Evolutionary conservation across 2,329 filamentous ascomycete genomes (phyloP).

Genomic region (Botrytis fragariae): DNA sequence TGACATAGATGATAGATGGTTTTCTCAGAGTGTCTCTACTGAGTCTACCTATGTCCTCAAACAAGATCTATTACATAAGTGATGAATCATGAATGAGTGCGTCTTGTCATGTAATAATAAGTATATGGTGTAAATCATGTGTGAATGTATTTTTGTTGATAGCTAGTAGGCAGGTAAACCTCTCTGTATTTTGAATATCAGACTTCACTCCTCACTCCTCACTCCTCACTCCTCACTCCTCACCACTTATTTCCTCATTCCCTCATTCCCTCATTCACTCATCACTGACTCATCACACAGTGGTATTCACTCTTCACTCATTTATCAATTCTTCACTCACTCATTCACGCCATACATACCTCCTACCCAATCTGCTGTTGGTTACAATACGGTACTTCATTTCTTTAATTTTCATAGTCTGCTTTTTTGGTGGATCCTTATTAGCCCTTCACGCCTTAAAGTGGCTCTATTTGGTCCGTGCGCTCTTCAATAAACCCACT

Average conservation of each 20-base stretch:
- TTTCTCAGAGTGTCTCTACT: background rate
- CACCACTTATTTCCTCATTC: background rate
- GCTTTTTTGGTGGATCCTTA: background rate
- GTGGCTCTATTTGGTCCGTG: background rate
- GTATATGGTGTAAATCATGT: background rate
- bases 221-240: background rate
- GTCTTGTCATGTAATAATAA: background rate
- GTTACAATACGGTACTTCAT: background rate
- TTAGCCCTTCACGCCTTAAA: background rate
- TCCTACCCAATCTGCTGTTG: background rate
- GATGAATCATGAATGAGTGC: background rate
- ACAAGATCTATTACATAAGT: background rate
- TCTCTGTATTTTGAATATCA: background rate
- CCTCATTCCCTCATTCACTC: background rate
- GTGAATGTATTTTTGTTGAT: background rate
- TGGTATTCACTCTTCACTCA: background rate
- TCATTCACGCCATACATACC: background rate
- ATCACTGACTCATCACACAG: background rate
- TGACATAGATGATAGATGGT: background rate
- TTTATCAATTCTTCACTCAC: background rate
- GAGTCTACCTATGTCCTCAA: too few species aligned
- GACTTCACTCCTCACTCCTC: too few species aligned
- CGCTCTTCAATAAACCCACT: background rate
- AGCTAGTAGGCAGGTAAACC: background rate
- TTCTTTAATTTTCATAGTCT: background rate